Percentiles rank a stretch among this genome's conserved stretches.
phyloP scores from a whole-genome alignment of 2,329 filamentous ascomycete species.

The Trichoderma sp. region DNA sequence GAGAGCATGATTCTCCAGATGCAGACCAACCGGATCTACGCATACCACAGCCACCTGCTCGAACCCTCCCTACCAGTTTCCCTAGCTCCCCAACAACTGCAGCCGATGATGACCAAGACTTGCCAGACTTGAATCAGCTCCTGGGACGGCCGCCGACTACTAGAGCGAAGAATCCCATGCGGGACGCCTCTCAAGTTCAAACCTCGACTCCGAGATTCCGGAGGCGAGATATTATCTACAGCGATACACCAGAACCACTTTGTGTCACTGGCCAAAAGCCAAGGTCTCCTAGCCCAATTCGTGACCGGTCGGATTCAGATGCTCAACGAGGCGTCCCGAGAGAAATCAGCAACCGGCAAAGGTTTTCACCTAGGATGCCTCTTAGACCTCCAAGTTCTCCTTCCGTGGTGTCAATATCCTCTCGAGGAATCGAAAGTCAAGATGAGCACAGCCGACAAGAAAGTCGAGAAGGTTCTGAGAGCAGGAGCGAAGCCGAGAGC shows the following conservation, averaged over 20 bases:
- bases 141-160: constrained; percentile 32
- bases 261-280: neutral
- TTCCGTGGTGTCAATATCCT: constrained; percentile 32
- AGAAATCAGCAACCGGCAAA: neutral
- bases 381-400: neutral
- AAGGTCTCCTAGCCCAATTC: neutral
- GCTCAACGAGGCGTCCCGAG: neutral
- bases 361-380: neutral
- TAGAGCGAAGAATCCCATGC: constrained; percentile 32
- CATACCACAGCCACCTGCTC: constrained; percentile 37
- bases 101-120: constrained; percentile 45
- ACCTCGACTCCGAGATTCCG: constrained; percentile 39
- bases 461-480: constrained; percentile 30
- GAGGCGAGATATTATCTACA: constrained; percentile 39
- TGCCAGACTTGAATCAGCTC: constrained; percentile 45
- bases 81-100: constrained; percentile 42
- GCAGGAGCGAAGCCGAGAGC: constrained; percentile 35
- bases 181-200: constrained; percentile 33
- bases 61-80: constrained; percentile 40
- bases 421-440: constrained; percentile 33
- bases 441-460: constrained; percentile 9
- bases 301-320: neutral
- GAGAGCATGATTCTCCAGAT: constrained; percentile 32
- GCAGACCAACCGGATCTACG: constrained; percentile 36
- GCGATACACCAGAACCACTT: constrained; percentile 38